Conservation (phyloP, 805 yeast species). For the Teunomyces tritomae region DNA sequence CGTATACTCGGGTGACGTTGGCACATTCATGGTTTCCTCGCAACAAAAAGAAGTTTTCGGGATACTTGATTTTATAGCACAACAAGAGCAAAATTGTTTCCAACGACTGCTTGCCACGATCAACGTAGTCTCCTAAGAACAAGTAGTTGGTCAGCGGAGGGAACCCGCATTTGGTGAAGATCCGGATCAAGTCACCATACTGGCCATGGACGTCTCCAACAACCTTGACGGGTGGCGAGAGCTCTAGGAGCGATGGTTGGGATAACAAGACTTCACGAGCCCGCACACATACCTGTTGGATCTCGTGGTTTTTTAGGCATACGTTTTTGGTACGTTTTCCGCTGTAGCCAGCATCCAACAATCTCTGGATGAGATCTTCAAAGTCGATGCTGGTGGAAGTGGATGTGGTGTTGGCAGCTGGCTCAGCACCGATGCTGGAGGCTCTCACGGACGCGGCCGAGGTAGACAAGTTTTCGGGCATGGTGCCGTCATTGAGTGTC, state of each 20-base stretch:
- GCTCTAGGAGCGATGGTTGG: constrained; percentile 87
- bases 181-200: constrained; percentile 83
- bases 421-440: not conserved
- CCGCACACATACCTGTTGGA: constrained; percentile 77
- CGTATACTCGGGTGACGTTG: constrained; percentile 92
- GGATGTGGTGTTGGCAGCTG: not conserved
- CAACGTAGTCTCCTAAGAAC: constrained; percentile 95
- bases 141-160: constrained; percentile 93
- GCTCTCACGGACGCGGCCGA: not conserved
- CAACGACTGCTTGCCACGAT: constrained; percentile 92
- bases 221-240: constrained; percentile 81
- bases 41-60: constrained; percentile 89
- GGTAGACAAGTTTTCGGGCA: not conserved
- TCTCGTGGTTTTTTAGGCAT: constrained; percentile 87
- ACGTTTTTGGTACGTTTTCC: constrained; percentile 90
- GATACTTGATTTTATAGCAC: constrained; percentile 94
- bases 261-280: constrained; percentile 87
- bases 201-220: constrained; percentile 98
- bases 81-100: constrained; percentile 86
- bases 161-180: constrained; percentile 94
- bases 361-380: constrained; percentile 86
- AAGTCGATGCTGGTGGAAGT: constrained; percentile 42
- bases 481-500: not conserved
- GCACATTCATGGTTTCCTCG: constrained; percentile 99
- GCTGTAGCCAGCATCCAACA: constrained; percentile 92